phyloP scores from a whole-genome alignment of 192 early-diverging fungal species.

The Rhizoclosmatium globosum region DNA sequence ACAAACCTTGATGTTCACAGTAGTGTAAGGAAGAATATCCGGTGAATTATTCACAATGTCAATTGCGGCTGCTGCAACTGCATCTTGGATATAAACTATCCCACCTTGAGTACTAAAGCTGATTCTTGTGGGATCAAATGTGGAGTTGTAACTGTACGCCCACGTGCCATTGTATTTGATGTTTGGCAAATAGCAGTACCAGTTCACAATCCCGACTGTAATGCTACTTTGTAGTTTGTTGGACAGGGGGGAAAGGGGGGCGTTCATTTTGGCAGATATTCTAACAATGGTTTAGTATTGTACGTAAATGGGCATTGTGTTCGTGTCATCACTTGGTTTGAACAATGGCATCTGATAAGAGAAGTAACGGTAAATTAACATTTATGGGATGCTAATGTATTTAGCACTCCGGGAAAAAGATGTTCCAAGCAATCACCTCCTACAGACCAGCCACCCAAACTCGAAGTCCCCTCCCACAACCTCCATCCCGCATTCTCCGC shows the following conservation, averaged over 20 bases:
- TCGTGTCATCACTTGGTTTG: too few species aligned
- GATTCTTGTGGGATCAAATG: neutral
- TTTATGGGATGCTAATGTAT: too few species aligned
- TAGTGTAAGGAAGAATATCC: constrained; percentile 6
- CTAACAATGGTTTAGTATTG: too few species aligned
- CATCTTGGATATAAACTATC: neutral
- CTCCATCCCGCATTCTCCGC: too few species aligned
- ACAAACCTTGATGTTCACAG: neutral
- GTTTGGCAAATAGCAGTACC: neutral
- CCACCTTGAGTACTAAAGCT: neutral
- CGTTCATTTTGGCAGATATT: too few species aligned
- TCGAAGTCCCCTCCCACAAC: too few species aligned
- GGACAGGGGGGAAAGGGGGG: neutral
- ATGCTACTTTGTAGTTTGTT: constrained; percentile 1
- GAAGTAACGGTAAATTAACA: too few species aligned
- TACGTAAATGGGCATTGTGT: too few species aligned
- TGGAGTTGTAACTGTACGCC: neutral
- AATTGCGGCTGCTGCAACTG: neutral
- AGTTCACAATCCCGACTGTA: neutral
- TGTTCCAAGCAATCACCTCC: too few species aligned
- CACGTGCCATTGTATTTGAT: neutral
- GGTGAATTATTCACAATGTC: neutral
- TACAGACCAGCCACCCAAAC: too few species aligned
- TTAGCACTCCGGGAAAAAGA: too few species aligned
- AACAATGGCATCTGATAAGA: too few species aligned